phyloP scores from a whole-genome alignment of 140 eudicot genomes.

The Eryngium alpinum region DNA sequence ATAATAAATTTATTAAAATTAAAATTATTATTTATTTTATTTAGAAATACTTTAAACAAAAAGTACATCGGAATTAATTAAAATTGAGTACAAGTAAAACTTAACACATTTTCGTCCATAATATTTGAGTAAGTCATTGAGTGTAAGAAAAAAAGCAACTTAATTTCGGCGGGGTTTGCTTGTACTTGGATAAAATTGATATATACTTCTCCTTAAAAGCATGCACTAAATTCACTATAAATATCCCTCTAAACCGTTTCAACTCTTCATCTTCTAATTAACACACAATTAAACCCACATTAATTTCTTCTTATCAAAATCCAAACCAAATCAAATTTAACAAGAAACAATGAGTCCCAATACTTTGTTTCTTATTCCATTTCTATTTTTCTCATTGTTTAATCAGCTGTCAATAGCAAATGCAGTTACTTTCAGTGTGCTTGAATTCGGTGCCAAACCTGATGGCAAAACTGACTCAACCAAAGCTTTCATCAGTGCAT shows the following conservation, averaged over 20 bases:
- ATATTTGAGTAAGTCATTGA: not conserved
- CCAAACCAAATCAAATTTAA: not conserved
- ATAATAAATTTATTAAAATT: too few relatives aligned
- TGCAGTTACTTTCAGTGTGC: slow-evolving; percentile 19
- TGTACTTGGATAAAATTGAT: not conserved
- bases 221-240: not conserved
- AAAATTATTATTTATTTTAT: too few relatives aligned
- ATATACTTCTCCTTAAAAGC: not conserved
- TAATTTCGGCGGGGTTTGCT: not conserved
- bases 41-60: too few relatives aligned
- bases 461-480: slow-evolving; percentile 51
- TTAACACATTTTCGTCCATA: not conserved
- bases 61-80: too few relatives aligned
- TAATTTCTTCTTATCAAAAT: not conserved
- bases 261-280: not conserved
- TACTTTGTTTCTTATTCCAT: not conserved
- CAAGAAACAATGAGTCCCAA: not conserved
- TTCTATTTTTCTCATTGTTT: not conserved
- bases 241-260: not conserved
- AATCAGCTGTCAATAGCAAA: not conserved
- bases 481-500: slow-evolving; percentile 44
- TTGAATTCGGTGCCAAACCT: slow-evolving; percentile 38
- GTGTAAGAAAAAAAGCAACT: not conserved
- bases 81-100: too few relatives aligned
- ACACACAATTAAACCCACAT: not conserved